These are phyloP conservation scores for Otatea glauca DNA, from an alignment of 176 grass and related monocot species.

Conservation along the genomic window DNA sequence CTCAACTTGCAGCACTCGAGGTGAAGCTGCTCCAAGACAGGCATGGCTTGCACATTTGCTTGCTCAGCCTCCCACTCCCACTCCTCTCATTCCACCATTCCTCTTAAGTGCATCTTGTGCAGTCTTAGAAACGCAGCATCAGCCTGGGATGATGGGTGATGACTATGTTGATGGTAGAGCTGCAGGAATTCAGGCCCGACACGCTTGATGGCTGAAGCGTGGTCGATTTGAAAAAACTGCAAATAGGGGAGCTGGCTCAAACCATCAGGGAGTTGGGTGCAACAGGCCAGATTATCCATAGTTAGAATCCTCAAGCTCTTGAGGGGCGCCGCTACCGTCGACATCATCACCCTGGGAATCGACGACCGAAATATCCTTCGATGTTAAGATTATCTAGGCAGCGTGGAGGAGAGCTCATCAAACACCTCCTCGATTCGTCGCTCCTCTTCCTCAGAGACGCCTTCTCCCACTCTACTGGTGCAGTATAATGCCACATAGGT, in stretches of 20 bases:
- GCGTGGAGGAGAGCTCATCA: slow-evolving; percentile 10
- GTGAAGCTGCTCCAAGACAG: too few species aligned
- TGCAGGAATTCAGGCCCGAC: slow-evolving; percentile 14
- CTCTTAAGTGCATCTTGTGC: too few species aligned
- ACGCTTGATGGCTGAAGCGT: neutral
- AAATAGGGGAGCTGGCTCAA: slow-evolving; percentile 24
- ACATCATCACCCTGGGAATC: neutral
- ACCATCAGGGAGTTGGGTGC: slow-evolving; percentile 1
- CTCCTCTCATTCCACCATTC: too few species aligned
- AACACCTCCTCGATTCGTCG: neutral
- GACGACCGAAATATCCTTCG: neutral
- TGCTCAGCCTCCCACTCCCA: too few species aligned
- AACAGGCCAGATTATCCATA: neutral
- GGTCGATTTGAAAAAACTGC: neutral
- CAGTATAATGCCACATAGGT: neutral
- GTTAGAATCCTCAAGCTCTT: neutral
- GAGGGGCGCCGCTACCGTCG: neutral
- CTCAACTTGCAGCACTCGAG: too few species aligned
- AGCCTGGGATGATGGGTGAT: neutral
- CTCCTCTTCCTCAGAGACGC: neutral
- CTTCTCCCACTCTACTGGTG: neutral
- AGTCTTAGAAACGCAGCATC: neutral
- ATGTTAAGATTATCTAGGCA: neutral
- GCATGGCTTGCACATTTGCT: too few species aligned
- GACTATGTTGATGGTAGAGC: neutral